Percentiles rank a stretch among this genome's conserved stretches.
Evolutionary conservation across 2,329 filamentous ascomycete species (phyloP).

Genomic region (Ophiostoma sp.): DNA sequence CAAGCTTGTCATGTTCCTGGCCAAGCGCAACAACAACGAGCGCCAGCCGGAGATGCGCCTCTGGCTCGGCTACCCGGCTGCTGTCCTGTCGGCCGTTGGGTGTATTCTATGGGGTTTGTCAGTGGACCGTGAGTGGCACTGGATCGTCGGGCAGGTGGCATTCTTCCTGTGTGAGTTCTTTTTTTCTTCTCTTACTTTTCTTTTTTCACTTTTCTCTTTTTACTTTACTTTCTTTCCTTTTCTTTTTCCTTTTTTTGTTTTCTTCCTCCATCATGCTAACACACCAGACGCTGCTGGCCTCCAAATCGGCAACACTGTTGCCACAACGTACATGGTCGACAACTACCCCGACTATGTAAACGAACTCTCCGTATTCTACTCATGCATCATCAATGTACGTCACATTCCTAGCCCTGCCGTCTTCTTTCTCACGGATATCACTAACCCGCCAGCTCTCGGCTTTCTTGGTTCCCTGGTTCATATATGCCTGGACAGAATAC

Average conservation of each 20-base stretch:
- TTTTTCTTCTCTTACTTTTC: background rate
- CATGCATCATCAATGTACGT: constrained; percentile 1
- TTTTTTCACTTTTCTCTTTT: no score
- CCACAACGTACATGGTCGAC: constrained; percentile 45
- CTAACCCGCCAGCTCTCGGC: background rate
- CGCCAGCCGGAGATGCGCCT: constrained; percentile 50
- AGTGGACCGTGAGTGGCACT: background rate
- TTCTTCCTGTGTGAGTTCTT: background rate
- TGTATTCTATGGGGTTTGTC: background rate
- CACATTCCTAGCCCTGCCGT: no score
- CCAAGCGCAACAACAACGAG: constrained; percentile 35
- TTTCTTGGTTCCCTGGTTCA: background rate
- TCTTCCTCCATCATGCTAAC: constrained; percentile 26
- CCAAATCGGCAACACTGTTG: constrained; percentile 49
- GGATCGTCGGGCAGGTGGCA: background rate
- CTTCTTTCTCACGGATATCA: background rate
- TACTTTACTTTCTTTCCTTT: background rate
- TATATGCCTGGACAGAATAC: background rate
- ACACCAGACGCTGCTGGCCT: constrained; percentile 39
- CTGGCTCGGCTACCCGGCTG: constrained; percentile 51
- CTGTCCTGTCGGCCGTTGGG: constrained; percentile 44
- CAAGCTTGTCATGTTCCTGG: constrained; percentile 41
- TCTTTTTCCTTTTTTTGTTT: background rate
- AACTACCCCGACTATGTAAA: constrained; percentile 51
- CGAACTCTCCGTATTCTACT: constrained; percentile 42